Base-by-base conservation (phyloP, 2,329 filamentous ascomycete species). In the Apiospora sp. region DNA sequence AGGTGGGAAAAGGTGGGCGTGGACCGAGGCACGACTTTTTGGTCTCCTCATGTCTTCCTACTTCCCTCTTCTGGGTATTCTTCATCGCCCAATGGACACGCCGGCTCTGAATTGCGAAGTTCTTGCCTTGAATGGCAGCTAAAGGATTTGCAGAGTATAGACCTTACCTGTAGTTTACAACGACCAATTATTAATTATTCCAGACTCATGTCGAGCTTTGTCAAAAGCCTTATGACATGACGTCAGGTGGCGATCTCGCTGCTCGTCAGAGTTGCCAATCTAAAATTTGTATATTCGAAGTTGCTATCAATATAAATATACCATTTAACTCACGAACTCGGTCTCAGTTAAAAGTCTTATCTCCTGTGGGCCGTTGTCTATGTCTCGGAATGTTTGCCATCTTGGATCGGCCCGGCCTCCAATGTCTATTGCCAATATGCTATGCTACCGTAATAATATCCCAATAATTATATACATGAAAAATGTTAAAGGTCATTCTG, bases 391-490 rank as follows among this genome's bases (percentile, higher is more conserved):
- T 13, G 58, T 8, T 34, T 13, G 58, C 19, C 58, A 41, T 12
- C 19, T 4, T n/a, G 19, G 4, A n/a, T 41, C 34, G 19, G 13
- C 13, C 34, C 19, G 34, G 58, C 19, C 58, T 22, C 58, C 58
- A 34, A 34, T 64, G 30, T 64, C 58, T 64, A 64, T 64, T 64
- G 58, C 58, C 34, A 37, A 64, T 24, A 64, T 41, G 58, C 22
- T 64, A 41, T 64, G 58, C 34, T 41, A 24, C 22, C 58, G 16
- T 64, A 41, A 24, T 41, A 19, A 64, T 24, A 37, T 24, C 68
- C 13, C 14, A 24, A 51, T 19, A 37, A 70, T 24, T 37, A 58
- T 69, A 48, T 41, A 51, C 41, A 24, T 41, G 24, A 8, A n/a
- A 44, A 46, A 37, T 68, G 19, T 49, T n/a, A 8, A 44, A 22